Evolutionary conservation across 495 filamentous ascomycete species (phyloP), one percentile per base, ranked within the genome.

Genomic region (Penicillium goetzii): DNA sequence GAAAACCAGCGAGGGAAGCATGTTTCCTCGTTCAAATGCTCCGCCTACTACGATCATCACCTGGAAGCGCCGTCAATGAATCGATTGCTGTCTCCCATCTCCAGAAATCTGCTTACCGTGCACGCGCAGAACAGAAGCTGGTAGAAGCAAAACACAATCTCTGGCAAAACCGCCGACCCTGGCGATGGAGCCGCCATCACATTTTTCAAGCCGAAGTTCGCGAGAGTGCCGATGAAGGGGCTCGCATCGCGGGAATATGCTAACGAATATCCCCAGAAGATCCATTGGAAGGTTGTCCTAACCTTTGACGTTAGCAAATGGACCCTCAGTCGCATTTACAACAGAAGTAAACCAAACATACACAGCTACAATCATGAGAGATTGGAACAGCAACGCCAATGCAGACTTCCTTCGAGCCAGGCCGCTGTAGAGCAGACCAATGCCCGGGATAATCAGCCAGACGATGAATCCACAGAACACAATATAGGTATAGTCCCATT

Each of bases 371-470:
- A 81, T 76, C 78, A 83, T 77, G 40, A 88, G 74, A n/a, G 81
- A 82, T 65, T 86, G 85, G 65, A 86, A 87, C 2, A 88, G 74
- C 47, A 87, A 68, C 12, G 83, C 71, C 51, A 88, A 71, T 9
- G 84, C 80, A 7, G 83, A 85, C 72, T 88, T 88, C 47, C 85
- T 71, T 43, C 85, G 77, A 5, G 85, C 80, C 17, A 88, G 76
- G 54, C 85, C 85, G 47, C 82, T 78, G 67, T 88, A 87, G 11
- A 88, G 74, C 0, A 88, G 71, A 38, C 84, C 84, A 59, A 87
- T 84, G 4, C 84, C 85, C 4, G 85, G 85, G 15, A 87, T 83
- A 49, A 86, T 86, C 50, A 88, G 66, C 81, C 82, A 87, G 54
- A 87, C 84, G 56, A 88, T 75, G 55, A 81, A 82, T 10, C 71